These are phyloP conservation scores for Rhexocercosporidium sp. DNA, from an alignment of 2,329 filamentous ascomycete species.

Conservation along the genomic window DNA sequence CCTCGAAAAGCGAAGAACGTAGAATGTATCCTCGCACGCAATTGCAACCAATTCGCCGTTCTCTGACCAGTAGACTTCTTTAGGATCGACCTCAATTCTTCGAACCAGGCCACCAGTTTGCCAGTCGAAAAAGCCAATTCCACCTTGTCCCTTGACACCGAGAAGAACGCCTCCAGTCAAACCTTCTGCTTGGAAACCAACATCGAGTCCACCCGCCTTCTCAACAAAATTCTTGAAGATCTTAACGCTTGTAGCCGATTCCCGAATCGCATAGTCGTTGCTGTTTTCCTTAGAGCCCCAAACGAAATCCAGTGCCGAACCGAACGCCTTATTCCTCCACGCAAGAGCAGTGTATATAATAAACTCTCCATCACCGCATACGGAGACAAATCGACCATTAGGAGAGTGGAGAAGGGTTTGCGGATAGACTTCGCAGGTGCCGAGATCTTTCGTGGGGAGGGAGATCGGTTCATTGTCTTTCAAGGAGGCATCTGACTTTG, in stretches of 20 bases:
- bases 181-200: slow-evolving; percentile 93
- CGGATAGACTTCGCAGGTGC: slow-evolving; percentile 95
- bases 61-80: slow-evolving; percentile 92
- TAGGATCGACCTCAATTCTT: slow-evolving; percentile 82
- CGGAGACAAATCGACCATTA: slow-evolving; percentile 86
- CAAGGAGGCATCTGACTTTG: slow-evolving; percentile 67
- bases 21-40: slow-evolving; percentile 94
- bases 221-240: slow-evolving; percentile 98
- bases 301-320: slow-evolving; percentile 91
- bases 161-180: slow-evolving; percentile 87
- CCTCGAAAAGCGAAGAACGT: slow-evolving; percentile 88
- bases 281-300: slow-evolving; percentile 98
- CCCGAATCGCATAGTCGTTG: slow-evolving; percentile 97
- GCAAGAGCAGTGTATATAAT: slow-evolving; percentile 98
- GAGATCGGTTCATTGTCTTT: slow-evolving; percentile 90
- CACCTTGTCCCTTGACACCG: slow-evolving; percentile 93
- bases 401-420: slow-evolving; percentile 95
- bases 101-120: slow-evolving; percentile 85
- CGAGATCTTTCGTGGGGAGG: slow-evolving; percentile 90
- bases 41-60: slow-evolving; percentile 91
- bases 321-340: slow-evolving; percentile 97
- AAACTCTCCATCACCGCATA: slow-evolving; percentile 96
- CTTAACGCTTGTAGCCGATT: slow-evolving; percentile 93
- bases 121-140: slow-evolving; percentile 97
- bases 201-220: slow-evolving; percentile 84